Conservation (phyloP, 805 yeast genomes). For the Clavispora santaluciae region DNA sequence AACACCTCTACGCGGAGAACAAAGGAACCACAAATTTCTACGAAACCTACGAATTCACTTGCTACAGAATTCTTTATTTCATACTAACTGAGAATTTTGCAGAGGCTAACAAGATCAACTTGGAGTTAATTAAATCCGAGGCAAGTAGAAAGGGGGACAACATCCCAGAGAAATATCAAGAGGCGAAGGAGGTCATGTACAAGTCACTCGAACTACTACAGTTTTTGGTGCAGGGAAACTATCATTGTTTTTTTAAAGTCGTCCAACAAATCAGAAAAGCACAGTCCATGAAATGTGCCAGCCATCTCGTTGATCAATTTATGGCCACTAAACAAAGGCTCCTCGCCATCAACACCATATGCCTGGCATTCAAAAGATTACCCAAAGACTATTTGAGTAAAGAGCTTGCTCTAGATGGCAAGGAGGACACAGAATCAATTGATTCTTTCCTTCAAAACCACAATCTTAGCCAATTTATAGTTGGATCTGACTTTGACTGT, state of each 20-base stretch:
- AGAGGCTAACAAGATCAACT: constrained; percentile 44
- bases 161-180: not conserved
- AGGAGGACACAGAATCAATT: not conserved
- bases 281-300: constrained; percentile 8
- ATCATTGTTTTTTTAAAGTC: constrained; percentile 34
- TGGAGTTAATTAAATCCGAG: constrained; percentile 5
- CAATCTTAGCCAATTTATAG: constrained; percentile 29
- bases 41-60: constrained; percentile 50
- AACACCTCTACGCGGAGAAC: constrained; percentile 49
- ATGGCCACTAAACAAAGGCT: constrained; percentile 15
- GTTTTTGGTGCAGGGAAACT: constrained; percentile 7
- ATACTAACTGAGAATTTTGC: constrained; percentile 64
- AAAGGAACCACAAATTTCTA: constrained; percentile 6
- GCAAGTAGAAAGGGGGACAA: too few species aligned
- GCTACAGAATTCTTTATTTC: constrained; percentile 71
- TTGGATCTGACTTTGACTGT: constrained; percentile 27
- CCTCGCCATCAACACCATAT: constrained; percentile 12
- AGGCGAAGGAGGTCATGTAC: constrained; percentile 6
- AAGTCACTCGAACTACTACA: constrained; percentile 10
- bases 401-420: constrained; percentile 5
- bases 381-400: constrained; percentile 5
- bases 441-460: constrained; percentile 16
- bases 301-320: constrained; percentile 11
- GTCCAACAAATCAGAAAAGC: constrained; percentile 5
- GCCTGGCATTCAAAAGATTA: constrained; percentile 15